These are phyloP conservation scores for Larix sibirica DNA, from an alignment of 83 land plant species.

Conservation along the genomic window DNA sequence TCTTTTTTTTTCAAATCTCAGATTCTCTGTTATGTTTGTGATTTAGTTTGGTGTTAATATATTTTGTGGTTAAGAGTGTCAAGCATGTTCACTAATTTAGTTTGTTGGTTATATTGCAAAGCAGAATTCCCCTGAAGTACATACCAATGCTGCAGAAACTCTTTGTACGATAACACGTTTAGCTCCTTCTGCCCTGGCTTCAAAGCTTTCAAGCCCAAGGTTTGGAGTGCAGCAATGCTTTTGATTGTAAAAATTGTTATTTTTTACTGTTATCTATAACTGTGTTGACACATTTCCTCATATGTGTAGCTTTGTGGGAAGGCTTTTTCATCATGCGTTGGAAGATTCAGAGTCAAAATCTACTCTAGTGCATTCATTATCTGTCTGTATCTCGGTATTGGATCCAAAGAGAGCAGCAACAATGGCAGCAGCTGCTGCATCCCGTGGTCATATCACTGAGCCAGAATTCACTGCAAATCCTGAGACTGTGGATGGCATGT, in stretches of 20 bases:
- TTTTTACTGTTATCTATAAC: not conserved
- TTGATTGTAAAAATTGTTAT: not conserved
- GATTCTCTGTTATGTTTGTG: too few species aligned
- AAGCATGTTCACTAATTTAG: not conserved
- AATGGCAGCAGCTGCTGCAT: constrained; percentile 25
- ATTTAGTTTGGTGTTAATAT: not conserved
- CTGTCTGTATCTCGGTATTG: constrained; percentile 82
- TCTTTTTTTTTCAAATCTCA: not conserved
- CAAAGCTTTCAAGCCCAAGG: constrained; percentile 87
- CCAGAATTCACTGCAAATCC: constrained; percentile 56
- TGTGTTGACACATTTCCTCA: not conserved
- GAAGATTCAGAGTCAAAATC: constrained; percentile 84
- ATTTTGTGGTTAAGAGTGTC: not conserved
- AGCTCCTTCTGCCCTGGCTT: constrained; percentile 79
- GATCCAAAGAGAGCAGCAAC: constrained; percentile 79
- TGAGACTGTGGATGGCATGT: constrained; percentile 89
- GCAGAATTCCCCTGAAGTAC: constrained; percentile 93
- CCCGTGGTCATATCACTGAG: constrained; percentile 47
- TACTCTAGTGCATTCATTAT: constrained; percentile 76
- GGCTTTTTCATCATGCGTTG: constrained; percentile 75
- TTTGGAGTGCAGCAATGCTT: not conserved
- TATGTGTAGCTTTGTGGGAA: constrained; percentile 80
- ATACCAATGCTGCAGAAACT: constrained; percentile 93
- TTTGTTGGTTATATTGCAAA: not conserved
- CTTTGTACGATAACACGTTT: constrained; percentile 81